Conservation (phyloP, 2,329 filamentous ascomycete genomes). For the Botrytis paeoniae region DNA sequence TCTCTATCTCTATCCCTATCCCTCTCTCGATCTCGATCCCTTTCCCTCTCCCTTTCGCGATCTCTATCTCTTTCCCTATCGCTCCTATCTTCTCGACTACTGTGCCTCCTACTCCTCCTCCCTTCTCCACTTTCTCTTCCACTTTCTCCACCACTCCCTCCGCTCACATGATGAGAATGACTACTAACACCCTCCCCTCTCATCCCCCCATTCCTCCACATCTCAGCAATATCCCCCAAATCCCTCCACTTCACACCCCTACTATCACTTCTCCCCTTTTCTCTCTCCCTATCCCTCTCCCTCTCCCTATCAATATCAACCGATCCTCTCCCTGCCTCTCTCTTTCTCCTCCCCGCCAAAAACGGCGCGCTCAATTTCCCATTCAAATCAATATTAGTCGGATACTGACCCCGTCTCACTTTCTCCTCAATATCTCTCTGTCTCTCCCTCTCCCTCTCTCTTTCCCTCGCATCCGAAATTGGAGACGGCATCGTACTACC, state of each 20-base stretch:
- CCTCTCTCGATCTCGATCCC: conserved; percentile 10
- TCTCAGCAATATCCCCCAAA: conserved; percentile 18
- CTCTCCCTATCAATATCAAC: conserved; percentile 34
- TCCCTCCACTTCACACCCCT: conserved; percentile 17
- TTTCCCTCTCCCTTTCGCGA: conserved; percentile 6
- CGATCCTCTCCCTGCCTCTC: conserved; percentile 26
- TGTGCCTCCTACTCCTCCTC: conserved; percentile 21
- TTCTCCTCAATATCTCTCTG: conserved; percentile 35
- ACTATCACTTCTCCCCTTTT: conserved; percentile 17
- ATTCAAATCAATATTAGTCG: conserved; percentile 33
- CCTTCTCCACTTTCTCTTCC: conserved; percentile 22
- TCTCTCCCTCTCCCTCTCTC: conserved; percentile 29
- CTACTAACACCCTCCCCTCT: conserved; percentile 18
- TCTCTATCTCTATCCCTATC: conserved; percentile 25
- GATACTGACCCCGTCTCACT: conserved; percentile 26
- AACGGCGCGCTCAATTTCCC: conserved; percentile 36
- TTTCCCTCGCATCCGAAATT: conserved; percentile 19
- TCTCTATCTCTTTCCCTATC: conserved; percentile 18
- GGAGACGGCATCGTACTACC: conserved; percentile 11
- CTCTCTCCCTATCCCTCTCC: conserved; percentile 38
- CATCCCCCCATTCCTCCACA: conserved; percentile 24
- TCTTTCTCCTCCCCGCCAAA: conserved; percentile 37
- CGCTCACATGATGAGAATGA: conserved; percentile 9
- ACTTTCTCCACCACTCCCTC: conserved; percentile 18
- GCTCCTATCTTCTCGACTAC: conserved; percentile 23